Conservation (phyloP, 345 rosid genomes). For the Syzygium jambos region DNA sequence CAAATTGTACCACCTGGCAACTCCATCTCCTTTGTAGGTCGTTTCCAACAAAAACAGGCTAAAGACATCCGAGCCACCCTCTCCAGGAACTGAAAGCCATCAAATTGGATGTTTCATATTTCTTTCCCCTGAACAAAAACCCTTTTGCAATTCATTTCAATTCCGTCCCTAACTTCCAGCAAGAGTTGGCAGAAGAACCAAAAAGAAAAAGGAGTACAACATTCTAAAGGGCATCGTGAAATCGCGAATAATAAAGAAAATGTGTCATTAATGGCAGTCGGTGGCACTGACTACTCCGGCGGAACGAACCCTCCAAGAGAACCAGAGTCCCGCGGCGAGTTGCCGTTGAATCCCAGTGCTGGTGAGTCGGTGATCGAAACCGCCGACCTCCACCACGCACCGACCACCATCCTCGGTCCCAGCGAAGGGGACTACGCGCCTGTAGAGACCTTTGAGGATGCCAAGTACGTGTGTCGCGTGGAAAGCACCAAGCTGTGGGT, state of each 20-base stretch:
- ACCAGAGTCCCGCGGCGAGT: neutral
- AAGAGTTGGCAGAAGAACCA: neutral
- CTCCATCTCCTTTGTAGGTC: neutral
- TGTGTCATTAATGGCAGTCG: neutral
- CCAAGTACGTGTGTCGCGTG: conserved; percentile 25
- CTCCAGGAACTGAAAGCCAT: neutral
- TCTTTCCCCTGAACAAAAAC: neutral
- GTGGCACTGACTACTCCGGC: neutral
- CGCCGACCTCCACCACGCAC: conserved; percentile 56
- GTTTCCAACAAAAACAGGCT: neutral
- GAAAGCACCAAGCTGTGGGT: conserved; percentile 71
- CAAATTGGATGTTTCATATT: neutral
- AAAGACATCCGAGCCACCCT: neutral
- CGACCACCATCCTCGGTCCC: conserved; percentile 28
- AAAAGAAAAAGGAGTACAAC: neutral
- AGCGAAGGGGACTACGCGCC: conserved; percentile 51
- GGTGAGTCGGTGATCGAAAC: conserved; percentile 4
- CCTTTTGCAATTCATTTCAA: neutral
- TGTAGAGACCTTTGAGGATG: conserved; percentile 29
- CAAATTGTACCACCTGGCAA: neutral
- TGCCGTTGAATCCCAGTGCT: neutral
- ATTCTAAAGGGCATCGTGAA: neutral
- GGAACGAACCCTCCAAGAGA: neutral
- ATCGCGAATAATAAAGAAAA: neutral
- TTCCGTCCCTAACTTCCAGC: neutral